These are phyloP conservation scores for Papiliotrema terrestris DNA, from an alignment of 1,284 basidiomycete genomes.

Conservation along the genomic window DNA sequence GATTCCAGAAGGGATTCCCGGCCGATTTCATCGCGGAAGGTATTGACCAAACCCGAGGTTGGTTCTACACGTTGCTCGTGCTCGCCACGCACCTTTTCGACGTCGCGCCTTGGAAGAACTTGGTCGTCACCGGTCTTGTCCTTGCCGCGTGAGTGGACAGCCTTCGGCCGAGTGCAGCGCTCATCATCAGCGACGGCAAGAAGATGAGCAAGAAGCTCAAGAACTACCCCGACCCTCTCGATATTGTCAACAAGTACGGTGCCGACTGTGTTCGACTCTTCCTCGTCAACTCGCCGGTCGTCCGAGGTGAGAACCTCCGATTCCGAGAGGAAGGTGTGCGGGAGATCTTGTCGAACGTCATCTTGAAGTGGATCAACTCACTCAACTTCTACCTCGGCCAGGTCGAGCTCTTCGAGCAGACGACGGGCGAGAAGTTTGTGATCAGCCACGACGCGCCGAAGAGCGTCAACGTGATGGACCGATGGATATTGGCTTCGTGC, in stretches of 20 bases:
- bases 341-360: constrained; percentile 89
- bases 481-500: constrained; percentile 96
- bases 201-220: constrained; percentile 99
- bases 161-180: background rate
- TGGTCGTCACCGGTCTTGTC: constrained; percentile 94
- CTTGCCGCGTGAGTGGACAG: constrained; percentile 70
- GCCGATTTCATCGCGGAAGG: constrained; percentile 99
- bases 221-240: constrained; percentile 97
- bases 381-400: constrained; percentile 99
- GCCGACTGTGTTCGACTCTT: constrained; percentile 97
- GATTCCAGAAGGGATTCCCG: constrained; percentile 74
- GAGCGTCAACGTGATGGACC: constrained; percentile 94
- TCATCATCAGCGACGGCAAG: constrained; percentile 74
- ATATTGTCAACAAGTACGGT: constrained; percentile 87
- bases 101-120: constrained; percentile 95
- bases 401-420: constrained; percentile 81
- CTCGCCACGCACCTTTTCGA: constrained; percentile 92
- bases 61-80: constrained; percentile 99
- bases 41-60: constrained; percentile 92
- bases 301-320: constrained; percentile 93
- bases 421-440: constrained; percentile 70
- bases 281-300: constrained; percentile 98
- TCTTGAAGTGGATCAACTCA: constrained; percentile 98
- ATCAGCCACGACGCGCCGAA: constrained; percentile 84
- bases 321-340: constrained; percentile 98